Evolutionary conservation across 2,329 filamentous ascomycete genomes (phyloP).

Genomic region (Rutstroemia sp.): DNA sequence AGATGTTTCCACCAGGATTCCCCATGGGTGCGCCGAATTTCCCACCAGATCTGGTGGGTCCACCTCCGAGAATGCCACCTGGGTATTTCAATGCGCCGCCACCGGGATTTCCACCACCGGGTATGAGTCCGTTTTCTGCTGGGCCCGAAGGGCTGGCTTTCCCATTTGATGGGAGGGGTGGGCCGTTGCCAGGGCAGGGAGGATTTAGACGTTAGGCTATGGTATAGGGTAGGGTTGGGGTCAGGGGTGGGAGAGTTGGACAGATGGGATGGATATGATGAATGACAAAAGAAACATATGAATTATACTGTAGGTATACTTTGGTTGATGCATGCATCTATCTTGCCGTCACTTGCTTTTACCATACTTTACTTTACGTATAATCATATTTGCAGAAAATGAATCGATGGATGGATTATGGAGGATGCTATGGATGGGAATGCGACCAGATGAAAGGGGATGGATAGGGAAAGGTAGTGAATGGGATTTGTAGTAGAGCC

Average conservation of each 20-base stretch:
- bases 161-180: slow-evolving; percentile 47
- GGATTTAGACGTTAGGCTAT: slow-evolving; percentile 33
- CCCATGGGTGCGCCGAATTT: slow-evolving; percentile 45
- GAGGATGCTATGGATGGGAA: no score
- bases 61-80: slow-evolving; percentile 39
- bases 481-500: no score
- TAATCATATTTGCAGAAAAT: background rate
- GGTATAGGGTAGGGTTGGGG: slow-evolving; percentile 3
- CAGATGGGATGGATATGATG: slow-evolving; percentile 12
- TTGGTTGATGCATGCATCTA: no score
- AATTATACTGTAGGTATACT: no score
- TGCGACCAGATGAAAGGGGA: background rate
- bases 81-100: slow-evolving; percentile 37
- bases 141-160: slow-evolving; percentile 46
- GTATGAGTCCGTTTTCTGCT: slow-evolving; percentile 46
- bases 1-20: slow-evolving; percentile 57
- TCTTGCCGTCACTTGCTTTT: no score
- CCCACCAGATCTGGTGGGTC: slow-evolving; percentile 40
- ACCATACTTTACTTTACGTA: no score
- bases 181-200: slow-evolving; percentile 42
- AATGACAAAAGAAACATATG: no score
- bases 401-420: background rate
- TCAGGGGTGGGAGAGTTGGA: background rate
- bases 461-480: background rate
- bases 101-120: slow-evolving; percentile 46